These are phyloP conservation scores for Penicillium sp. DNA, from an alignment of 2,329 filamentous ascomycete species.

Conservation along the genomic window DNA sequence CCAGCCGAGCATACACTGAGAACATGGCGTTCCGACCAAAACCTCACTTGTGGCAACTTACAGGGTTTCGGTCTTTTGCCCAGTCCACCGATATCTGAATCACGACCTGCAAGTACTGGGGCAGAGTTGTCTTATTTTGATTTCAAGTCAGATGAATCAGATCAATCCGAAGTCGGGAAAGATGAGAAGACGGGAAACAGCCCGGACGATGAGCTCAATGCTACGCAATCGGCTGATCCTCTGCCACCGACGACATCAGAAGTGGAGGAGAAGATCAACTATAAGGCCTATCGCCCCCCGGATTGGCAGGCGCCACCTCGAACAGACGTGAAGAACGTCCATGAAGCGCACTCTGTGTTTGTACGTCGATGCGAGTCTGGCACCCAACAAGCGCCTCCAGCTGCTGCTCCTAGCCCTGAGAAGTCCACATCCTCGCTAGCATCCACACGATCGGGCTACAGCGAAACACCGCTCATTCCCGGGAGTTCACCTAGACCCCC, in stretches of 20 bases:
- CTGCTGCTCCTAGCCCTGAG: conserved; percentile 9
- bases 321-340: conserved; percentile 29
- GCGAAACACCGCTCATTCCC: conserved; percentile 1
- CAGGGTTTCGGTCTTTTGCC: conserved; percentile 37
- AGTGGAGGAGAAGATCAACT: conserved; percentile 9
- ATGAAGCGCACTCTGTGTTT: conserved; percentile 33
- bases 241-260: neutral
- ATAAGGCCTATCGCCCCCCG: conserved; percentile 19
- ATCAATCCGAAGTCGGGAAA: neutral
- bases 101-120: conserved; percentile 25
- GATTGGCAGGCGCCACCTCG: conserved; percentile 10
- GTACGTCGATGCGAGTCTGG: conserved; percentile 28
- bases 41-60: conserved; percentile 31
- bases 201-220: too few relatives aligned
- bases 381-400: conserved; percentile 13
- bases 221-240: neutral
- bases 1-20: conserved; percentile 29
- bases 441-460: conserved; percentile 8
- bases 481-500: conserved; percentile 25
- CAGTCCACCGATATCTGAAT: conserved; percentile 39
- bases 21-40: conserved; percentile 38
- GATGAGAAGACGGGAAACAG: neutral
- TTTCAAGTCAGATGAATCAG: conserved; percentile 10
- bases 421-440: conserved; percentile 8
- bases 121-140: conserved; percentile 31